Conservation (phyloP, 805 yeast genomes). For the Starmerella bacillaris region DNA sequence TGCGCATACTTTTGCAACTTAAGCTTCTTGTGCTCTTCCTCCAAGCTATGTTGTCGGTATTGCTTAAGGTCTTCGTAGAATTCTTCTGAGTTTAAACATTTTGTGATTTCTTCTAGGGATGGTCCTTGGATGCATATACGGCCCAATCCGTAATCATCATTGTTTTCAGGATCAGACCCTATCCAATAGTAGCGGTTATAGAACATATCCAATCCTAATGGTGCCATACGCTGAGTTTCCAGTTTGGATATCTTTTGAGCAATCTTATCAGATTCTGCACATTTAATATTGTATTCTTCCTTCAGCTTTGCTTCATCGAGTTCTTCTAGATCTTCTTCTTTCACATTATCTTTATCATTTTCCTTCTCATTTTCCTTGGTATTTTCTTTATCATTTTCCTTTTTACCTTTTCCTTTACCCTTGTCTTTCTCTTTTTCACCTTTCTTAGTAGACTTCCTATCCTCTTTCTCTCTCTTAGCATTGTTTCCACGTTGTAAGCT, state of each 20-base stretch:
- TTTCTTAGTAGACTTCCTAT: not conserved
- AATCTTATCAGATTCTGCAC: slow-evolving; percentile 32
- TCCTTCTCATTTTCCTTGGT: slow-evolving; percentile 10
- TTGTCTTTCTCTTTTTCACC: slow-evolving; percentile 10
- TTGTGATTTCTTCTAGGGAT: slow-evolving; percentile 30
- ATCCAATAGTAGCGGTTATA: slow-evolving; percentile 93
- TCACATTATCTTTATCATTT: slow-evolving; percentile 21
- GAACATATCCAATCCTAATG: slow-evolving; percentile 65
- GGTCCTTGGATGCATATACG: slow-evolving; percentile 90
- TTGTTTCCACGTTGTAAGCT: slow-evolving; percentile 2
- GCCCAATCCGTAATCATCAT: slow-evolving; percentile 48
- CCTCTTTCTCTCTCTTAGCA: not conserved
- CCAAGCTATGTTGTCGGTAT: slow-evolving; percentile 4
- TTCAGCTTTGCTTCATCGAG: too few relatives aligned
- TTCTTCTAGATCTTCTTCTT: too few relatives aligned
- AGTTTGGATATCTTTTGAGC: slow-evolving; percentile 36
- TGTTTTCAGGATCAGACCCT: slow-evolving; percentile 39
- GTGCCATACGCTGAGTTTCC: slow-evolving; percentile 59
- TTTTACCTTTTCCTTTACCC: slow-evolving; percentile 16
- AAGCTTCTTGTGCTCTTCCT: not conserved
- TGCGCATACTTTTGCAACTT: not conserved
- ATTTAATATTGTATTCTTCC: slow-evolving; percentile 29
- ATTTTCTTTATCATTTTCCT: not conserved
- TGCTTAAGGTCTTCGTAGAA: slow-evolving; percentile 11
- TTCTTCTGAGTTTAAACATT: slow-evolving; percentile 21